Percentiles rank a stretch among this genome's conserved stretches.
phyloP scores from a whole-genome alignment of 257 asterid genomes.

The Solanum chilense region DNA sequence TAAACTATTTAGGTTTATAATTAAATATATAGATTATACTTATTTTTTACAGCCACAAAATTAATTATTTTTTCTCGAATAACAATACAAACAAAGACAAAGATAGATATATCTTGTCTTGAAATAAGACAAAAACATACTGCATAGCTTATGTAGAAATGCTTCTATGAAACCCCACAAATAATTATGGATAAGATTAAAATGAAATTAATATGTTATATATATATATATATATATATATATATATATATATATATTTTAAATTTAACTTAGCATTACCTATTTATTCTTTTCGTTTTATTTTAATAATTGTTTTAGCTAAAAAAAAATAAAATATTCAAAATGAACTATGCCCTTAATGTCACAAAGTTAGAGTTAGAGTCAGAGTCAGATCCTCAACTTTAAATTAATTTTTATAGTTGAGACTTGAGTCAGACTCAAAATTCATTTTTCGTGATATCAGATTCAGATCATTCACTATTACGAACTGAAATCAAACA shows the following conservation, averaged over 20 bases:
- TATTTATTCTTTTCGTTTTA: not conserved
- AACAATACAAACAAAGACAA: not conserved
- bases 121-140: not conserved
- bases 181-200: not conserved
- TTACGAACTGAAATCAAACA: no score
- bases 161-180: not conserved
- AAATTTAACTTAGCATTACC: no score
- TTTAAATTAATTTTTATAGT: no score
- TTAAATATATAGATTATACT: not conserved
- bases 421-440: not conserved
- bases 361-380: not conserved
- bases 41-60: not conserved
- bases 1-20: not conserved
- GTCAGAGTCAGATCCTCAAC: no score
- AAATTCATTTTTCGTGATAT: no score
- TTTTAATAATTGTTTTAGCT: not conserved
- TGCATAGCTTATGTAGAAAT: not conserved
- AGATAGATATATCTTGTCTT: not conserved
- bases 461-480: not conserved
- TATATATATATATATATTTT: not conserved
- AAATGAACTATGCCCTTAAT: not conserved
- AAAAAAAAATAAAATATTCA: not conserved
- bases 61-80: not conserved
- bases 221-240: no score
- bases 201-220: not conserved